phyloP scores from a whole-genome alignment of 768 basidiomycete species.

The Rhizopogon salebrosus region DNA sequence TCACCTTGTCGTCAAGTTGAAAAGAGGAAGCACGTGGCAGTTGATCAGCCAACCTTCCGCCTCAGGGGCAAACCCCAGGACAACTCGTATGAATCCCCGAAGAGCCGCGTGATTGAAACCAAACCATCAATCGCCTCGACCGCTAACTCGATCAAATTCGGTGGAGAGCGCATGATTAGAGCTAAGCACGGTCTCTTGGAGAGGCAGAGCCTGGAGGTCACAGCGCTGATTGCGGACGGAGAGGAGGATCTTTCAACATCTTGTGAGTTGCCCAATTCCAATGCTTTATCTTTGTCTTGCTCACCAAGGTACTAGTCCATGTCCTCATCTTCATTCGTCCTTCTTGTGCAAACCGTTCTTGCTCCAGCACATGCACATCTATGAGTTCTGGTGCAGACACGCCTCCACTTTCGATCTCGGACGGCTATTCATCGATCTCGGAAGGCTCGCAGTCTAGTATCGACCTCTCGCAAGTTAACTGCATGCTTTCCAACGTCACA shows the following conservation, averaged over 20 bases:
- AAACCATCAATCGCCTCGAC: conserved; percentile 67
- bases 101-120: conserved; percentile 44
- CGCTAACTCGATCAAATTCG: conserved; percentile 52
- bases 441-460: conserved; percentile 77
- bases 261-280: conserved; percentile 33
- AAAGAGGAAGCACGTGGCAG: conserved; percentile 49
- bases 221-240: conserved; percentile 57
- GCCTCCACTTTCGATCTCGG: conserved; percentile 64
- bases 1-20: conserved; percentile 67
- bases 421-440: conserved; percentile 59
- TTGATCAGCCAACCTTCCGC: conserved; percentile 28
- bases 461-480: conserved; percentile 59
- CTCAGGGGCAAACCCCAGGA: conserved; percentile 17
- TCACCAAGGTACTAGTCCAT: conserved; percentile 27
- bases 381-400: conserved; percentile 62
- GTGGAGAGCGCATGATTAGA: conserved; percentile 62
- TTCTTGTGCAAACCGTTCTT: conserved; percentile 41
- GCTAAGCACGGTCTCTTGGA: conserved; percentile 59
- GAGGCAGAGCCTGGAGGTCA: conserved; percentile 64
- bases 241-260: conserved; percentile 45
- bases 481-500: conserved; percentile 49
- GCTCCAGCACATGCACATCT: conserved; percentile 65
- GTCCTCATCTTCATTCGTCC: conserved; percentile 58
- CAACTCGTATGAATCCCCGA: conserved; percentile 32
- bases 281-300: background rate